Evolutionary conservation across 352 stramenopile species (phyloP).

Genomic region (Globisporangium orthogonon): DNA sequence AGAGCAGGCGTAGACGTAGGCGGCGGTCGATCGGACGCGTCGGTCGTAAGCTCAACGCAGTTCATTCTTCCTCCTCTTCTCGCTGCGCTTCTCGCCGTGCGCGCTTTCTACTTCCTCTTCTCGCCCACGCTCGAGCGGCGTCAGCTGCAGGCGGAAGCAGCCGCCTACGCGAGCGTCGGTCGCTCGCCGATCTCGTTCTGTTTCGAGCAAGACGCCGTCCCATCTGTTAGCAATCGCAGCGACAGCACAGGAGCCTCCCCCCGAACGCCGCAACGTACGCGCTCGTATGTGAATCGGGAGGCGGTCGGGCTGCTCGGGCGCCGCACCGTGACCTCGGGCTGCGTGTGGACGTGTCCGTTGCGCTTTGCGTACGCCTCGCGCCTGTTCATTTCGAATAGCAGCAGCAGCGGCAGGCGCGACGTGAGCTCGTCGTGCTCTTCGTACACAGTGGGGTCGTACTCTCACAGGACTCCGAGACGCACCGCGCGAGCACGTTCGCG

Average conservation of each 20-base stretch:
- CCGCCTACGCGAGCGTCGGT: constrained; percentile 38
- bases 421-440: not conserved
- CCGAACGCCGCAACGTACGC: constrained; percentile 19
- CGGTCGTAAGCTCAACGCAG: not conserved
- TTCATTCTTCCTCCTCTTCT: not conserved
- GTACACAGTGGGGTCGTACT: too few species aligned
- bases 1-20: constrained; percentile 1
- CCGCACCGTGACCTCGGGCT: constrained; percentile 30
- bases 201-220: too few species aligned
- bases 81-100: too few species aligned
- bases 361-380: constrained; percentile 52
- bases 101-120: not conserved
- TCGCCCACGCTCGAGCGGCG: not conserved
- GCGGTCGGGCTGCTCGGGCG: constrained; percentile 37
- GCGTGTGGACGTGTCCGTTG: constrained; percentile 25
- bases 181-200: constrained; percentile 55
- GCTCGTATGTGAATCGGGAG: constrained; percentile 44
- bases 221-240: not conserved
- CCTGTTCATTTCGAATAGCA: constrained; percentile 15
- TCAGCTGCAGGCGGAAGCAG: not conserved
- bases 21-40: not conserved
- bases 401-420: not conserved
- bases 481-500: constrained; percentile 80
- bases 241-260: not conserved
- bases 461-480: not conserved